Percentiles rank a stretch among this genome's conserved stretches.
Conservation (phyloP, 2,329 filamentous ascomycete genomes). For the Aspergillus neoniger region DNA sequence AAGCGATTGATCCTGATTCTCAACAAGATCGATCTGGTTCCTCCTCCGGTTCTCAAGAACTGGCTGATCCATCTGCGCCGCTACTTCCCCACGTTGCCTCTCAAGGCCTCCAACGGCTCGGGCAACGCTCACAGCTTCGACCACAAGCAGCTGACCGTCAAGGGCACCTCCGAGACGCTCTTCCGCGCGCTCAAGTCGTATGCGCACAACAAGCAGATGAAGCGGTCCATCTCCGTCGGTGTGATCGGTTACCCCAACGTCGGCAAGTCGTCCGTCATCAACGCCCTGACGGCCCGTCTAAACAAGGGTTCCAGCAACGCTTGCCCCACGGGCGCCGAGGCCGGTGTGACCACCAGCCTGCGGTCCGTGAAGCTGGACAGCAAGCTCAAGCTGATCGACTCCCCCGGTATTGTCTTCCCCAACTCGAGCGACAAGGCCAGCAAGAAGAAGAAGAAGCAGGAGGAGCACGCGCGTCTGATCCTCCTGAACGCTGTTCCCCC, state of each 20-base stretch:
- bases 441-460: conserved; percentile 61
- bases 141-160: conserved; percentile 83
- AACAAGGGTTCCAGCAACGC: conserved; percentile 64
- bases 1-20: conserved; percentile 89
- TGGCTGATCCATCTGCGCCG: conserved; percentile 84
- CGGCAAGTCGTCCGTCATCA: conserved; percentile 95
- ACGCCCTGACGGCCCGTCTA: conserved; percentile 78
- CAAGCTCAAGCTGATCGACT: conserved; percentile 91
- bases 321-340: conserved; percentile 87
- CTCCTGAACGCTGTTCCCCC: conserved; percentile 90
- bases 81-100: conserved; percentile 87
- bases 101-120: conserved; percentile 79
- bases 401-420: conserved; percentile 92
- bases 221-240: conserved; percentile 85
- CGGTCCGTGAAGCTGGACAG: conserved; percentile 91
- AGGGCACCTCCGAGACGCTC: conserved; percentile 79
- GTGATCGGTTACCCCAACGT: conserved; percentile 96
- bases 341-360: conserved; percentile 85
- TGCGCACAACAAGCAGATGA: conserved; percentile 78
- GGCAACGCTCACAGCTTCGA: conserved; percentile 89
- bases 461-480: conserved; percentile 77
- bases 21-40: conserved; percentile 94
- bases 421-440: conserved; percentile 48
- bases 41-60: conserved; percentile 74
- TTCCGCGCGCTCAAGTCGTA: conserved; percentile 90